Conservation (phyloP, 2,329 filamentous ascomycete species). For the Cytospora paraplurivora region DNA sequence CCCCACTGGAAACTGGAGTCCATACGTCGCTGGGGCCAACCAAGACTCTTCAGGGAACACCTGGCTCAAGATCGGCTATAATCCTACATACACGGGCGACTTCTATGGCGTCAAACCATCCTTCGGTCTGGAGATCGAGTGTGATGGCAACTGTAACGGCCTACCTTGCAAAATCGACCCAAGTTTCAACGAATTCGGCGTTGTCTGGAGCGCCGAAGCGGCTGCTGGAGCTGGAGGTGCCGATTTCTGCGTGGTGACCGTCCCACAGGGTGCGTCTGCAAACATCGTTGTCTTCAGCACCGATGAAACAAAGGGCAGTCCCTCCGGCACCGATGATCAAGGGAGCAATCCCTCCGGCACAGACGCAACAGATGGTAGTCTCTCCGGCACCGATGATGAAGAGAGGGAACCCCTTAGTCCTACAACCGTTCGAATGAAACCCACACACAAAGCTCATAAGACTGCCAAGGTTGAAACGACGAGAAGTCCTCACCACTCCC, state of each 20-base stretch:
- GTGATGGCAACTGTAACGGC: conserved; percentile 68
- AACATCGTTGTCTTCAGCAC: conserved; percentile 64
- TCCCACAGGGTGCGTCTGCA: conserved; percentile 65
- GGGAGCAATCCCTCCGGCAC: conserved; percentile 46
- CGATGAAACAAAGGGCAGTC: conserved; percentile 43
- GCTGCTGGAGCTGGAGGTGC: conserved; percentile 67
- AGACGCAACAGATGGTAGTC: conserved; percentile 42
- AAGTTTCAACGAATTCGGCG: conserved; percentile 54
- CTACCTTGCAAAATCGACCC: conserved; percentile 75
- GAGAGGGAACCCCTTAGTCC: conserved; percentile 28
- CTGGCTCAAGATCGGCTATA: conserved; percentile 76
- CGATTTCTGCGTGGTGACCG: conserved; percentile 76
- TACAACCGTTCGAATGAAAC: conserved; percentile 29
- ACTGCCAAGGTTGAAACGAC: conserved; percentile 29
- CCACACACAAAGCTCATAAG: not conserved
- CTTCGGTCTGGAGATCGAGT: conserved; percentile 72
- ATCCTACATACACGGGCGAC: conserved; percentile 69
- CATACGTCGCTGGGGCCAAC: conserved; percentile 77
- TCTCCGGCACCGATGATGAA: conserved; percentile 53
- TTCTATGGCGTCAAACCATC: conserved; percentile 60
- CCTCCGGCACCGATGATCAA: conserved; percentile 10
- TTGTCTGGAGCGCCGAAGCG: conserved; percentile 57
- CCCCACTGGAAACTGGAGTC: conserved; percentile 73
- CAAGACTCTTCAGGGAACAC: conserved; percentile 65
- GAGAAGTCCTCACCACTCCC: conserved; percentile 27